These are phyloP conservation scores for Plenodomus lindquistii DNA, from an alignment of 2,329 filamentous ascomycete species.

Conservation along the genomic window DNA sequence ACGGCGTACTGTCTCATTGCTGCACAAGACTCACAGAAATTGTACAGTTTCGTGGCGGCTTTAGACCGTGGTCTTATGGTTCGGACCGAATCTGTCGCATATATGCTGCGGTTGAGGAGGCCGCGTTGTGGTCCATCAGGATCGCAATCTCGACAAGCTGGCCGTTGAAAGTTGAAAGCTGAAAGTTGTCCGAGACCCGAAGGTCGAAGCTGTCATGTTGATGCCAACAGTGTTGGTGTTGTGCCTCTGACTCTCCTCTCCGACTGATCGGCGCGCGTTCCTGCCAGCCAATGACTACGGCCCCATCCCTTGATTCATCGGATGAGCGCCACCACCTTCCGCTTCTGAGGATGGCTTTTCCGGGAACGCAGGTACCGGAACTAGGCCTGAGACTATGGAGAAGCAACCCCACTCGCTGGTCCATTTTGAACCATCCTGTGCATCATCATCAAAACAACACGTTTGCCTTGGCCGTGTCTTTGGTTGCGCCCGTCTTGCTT, in stretches of 20 bases:
- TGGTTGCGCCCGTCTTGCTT: not conserved
- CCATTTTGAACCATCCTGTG: constrained; percentile 1
- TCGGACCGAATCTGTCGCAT: not conserved
- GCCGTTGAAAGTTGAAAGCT: no score
- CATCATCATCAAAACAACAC: constrained; percentile 10
- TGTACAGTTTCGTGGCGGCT: not conserved
- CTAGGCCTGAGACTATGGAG: no score
- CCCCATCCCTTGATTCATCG: not conserved
- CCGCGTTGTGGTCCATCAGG: not conserved
- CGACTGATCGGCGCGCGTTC: no score
- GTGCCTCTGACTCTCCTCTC: no score
- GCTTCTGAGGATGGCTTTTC: constrained; percentile 2
- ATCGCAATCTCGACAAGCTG: not conserved
- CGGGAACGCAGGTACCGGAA: constrained; percentile 7
- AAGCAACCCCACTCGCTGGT: constrained; percentile 3
- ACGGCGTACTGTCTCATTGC: not conserved
- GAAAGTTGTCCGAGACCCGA: no score
- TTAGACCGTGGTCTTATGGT: not conserved
- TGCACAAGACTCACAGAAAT: not conserved
- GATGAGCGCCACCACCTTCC: not conserved
- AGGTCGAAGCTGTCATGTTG: no score
- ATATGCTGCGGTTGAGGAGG: not conserved
- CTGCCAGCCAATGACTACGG: no score
- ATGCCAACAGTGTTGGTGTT: not conserved
- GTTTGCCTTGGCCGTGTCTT: constrained; percentile 1